phyloP scores from a whole-genome alignment of 805 yeast species.

The Candida insectorum region DNA sequence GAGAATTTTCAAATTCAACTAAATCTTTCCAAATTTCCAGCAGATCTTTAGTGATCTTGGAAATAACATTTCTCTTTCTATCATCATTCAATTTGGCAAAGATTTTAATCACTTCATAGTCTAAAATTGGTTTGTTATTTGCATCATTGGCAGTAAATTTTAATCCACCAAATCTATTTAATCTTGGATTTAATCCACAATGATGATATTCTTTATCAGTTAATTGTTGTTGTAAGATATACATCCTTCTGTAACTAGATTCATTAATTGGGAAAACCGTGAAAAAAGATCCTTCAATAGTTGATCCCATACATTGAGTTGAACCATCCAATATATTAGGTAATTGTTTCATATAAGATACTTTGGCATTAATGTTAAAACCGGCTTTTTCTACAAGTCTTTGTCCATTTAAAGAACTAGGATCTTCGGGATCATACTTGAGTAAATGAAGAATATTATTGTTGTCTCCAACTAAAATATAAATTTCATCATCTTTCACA shows the following conservation, averaged over 20 bases:
- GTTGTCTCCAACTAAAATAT: constrained; percentile 65
- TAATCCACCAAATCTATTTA: constrained; percentile 52
- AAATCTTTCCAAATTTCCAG: constrained; percentile 69
- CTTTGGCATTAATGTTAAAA: constrained; percentile 62
- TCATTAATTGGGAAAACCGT: constrained; percentile 75
- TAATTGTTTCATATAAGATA: constrained; percentile 51
- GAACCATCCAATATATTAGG: constrained; percentile 35
- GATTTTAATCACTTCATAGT: constrained; percentile 52
- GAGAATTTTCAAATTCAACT: constrained; percentile 48
- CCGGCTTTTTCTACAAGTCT: constrained; percentile 66
- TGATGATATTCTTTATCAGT: constrained; percentile 69
- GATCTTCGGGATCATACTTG: constrained; percentile 91
- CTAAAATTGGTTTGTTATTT: constrained; percentile 61
- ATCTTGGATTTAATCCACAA: constrained; percentile 79
- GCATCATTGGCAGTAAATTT: constrained; percentile 30
- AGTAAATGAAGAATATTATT: constrained; percentile 64
- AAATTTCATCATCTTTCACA: constrained; percentile 65
- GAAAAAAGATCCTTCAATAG: constrained; percentile 76
- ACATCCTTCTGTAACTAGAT: constrained; percentile 71
- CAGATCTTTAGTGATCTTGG: constrained; percentile 54
- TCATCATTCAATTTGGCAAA: constrained; percentile 57
- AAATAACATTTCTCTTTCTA: constrained; percentile 49
- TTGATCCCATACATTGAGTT: constrained; percentile 67
- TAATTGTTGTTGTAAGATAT: constrained; percentile 83
- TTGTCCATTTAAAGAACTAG: constrained; percentile 77